phyloP scores from a whole-genome alignment of 169 alveolate species.

The Amoebophrya sp. region DNA sequence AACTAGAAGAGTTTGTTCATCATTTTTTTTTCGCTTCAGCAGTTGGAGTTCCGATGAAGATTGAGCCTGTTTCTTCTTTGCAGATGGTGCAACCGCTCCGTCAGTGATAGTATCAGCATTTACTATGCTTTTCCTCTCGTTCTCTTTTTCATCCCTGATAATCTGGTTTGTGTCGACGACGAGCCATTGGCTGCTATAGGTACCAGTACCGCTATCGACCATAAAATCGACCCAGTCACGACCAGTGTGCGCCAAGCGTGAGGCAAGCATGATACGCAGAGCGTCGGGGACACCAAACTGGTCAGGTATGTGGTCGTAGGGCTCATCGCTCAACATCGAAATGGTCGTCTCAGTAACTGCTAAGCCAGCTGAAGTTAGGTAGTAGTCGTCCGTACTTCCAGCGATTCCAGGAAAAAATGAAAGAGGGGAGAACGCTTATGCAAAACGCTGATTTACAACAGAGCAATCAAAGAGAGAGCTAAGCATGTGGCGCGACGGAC shows the following conservation, averaged over 20 bases:
- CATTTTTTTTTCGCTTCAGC: no score
- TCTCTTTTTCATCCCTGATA: no score
- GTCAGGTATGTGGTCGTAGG: background rate
- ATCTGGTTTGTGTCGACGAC: background rate
- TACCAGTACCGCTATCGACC: background rate
- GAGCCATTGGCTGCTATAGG: constrained; percentile 29
- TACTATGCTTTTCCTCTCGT: no score
- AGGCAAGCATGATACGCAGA: constrained; percentile 18
- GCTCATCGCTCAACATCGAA: background rate
- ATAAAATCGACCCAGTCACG: background rate
- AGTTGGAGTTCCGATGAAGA: no score
- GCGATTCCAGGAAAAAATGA: background rate
- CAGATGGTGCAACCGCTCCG: no score
- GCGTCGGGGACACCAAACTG: background rate
- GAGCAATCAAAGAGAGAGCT: no score
- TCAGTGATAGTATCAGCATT: no score
- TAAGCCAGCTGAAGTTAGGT: background rate
- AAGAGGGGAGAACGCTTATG: no score
- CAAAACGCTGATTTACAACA: no score
- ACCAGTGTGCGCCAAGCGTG: background rate
- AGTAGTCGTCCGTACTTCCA: constrained; percentile 31
- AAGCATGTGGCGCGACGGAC: no score
- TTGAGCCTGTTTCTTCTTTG: no score
- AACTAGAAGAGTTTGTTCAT: no score
- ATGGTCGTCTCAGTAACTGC: constrained; percentile 26